Percentiles rank a stretch among this genome's conserved stretches.
Conservation (phyloP, 1,139 yeast genomes). For the Blastobotrys elegans region DNA sequence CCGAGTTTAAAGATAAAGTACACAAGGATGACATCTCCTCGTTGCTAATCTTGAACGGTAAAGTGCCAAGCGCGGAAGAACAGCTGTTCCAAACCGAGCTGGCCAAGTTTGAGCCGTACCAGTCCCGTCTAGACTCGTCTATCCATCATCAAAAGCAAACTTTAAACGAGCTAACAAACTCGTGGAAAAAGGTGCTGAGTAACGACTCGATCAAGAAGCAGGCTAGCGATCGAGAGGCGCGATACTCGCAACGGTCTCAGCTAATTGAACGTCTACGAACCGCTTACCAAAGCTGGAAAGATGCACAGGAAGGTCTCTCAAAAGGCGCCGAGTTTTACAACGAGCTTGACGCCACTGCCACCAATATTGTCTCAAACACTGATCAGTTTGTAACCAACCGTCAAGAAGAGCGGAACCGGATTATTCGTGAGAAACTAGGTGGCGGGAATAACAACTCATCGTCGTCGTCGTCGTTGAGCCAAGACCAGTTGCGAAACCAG, state of each 20-base stretch:
- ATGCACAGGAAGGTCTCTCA: slow-evolving; percentile 52
- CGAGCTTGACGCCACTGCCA: slow-evolving; percentile 46
- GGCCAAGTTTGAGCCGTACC: slow-evolving; percentile 68
- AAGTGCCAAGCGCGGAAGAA: slow-evolving; percentile 51
- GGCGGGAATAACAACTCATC: not conserved
- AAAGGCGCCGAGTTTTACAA: slow-evolving; percentile 63
- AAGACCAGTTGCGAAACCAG: slow-evolving; percentile 27
- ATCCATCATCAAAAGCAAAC: slow-evolving; percentile 57
- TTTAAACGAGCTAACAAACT: slow-evolving; percentile 50
- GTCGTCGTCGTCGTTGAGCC: slow-evolving; percentile 7
- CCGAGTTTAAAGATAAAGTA: slow-evolving; percentile 62
- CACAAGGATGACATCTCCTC: slow-evolving; percentile 86
- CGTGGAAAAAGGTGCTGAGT: slow-evolving; percentile 54
- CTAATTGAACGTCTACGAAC: slow-evolving; percentile 46
- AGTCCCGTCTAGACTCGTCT: slow-evolving; percentile 62
- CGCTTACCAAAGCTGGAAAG: slow-evolving; percentile 50
- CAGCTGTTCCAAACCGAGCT: slow-evolving; percentile 68
- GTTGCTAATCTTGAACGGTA: slow-evolving; percentile 62
- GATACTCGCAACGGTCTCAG: slow-evolving; percentile 37
- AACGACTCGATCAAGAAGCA: slow-evolving; percentile 38
- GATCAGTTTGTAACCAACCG: slow-evolving; percentile 36
- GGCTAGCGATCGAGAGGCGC: slow-evolving; percentile 36
- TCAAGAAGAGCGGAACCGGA: slow-evolving; percentile 31
- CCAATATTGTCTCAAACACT: slow-evolving; percentile 38
- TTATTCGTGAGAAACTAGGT: slow-evolving; percentile 20